A percentile compares a stretch with the other conserved stretches of the same genome.
These are phyloP conservation scores for Eucalyptus tenuipes DNA, from an alignment of 345 rosid genomes.

Conservation along the genomic window DNA sequence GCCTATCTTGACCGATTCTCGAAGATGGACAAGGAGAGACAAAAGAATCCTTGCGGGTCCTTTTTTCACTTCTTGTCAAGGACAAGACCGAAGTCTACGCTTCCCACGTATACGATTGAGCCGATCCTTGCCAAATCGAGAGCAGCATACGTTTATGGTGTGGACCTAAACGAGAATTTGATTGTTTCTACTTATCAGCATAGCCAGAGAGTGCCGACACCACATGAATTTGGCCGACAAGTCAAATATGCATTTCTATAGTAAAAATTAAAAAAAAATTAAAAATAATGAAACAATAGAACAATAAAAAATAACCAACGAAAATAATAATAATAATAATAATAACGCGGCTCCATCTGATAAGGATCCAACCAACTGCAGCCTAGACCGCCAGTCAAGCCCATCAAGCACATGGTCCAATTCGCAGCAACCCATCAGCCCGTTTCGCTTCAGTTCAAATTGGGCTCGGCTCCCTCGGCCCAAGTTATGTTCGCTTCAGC, in stretches of 20 bases:
- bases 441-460: background rate
- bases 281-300: background rate
- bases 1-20: background rate
- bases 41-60: background rate
- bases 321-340: background rate
- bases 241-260: background rate
- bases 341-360: background rate
- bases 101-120: background rate
- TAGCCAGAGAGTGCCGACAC: rapidly evolving
- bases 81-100: background rate
- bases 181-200: background rate
- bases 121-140: background rate
- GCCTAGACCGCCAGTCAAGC: background rate
- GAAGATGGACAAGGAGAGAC: background rate
- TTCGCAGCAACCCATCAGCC: background rate
- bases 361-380: background rate
- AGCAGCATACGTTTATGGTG: rapidly evolving
- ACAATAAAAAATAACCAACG: background rate
- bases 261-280: too few relatives aligned
- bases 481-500: background rate
- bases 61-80: background rate
- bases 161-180: background rate
- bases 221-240: background rate
- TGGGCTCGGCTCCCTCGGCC: background rate
- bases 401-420: background rate